phyloP scores from a whole-genome alignment of 495 filamentous ascomycete species.

The Rhypophila decipiens region DNA sequence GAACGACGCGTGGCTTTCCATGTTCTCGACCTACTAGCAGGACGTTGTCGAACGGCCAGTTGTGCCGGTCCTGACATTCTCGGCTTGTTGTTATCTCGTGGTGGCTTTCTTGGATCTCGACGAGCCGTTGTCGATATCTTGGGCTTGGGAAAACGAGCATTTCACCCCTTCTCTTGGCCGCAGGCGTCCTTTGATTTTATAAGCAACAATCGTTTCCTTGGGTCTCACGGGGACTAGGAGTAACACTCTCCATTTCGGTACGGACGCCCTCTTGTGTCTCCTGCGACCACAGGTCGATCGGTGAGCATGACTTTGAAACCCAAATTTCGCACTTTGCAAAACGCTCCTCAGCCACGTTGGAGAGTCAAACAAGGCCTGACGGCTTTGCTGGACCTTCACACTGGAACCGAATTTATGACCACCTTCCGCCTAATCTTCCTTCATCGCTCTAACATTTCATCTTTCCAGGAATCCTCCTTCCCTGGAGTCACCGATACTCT shows the following conservation, averaged over 20 bases:
- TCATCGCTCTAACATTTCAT: background rate
- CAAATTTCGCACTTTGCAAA: no score
- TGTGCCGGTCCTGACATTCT: constrained; percentile 20
- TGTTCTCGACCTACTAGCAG: constrained; percentile 24
- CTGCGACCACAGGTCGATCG: no score
- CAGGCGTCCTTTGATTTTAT: constrained; percentile 50
- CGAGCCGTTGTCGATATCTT: constrained; percentile 44
- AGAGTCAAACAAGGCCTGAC: no score
- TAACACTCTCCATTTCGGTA: no score
- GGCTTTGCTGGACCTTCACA: no score
- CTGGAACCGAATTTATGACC: no score
- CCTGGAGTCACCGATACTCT: constrained; percentile 5
- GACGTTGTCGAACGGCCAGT: constrained; percentile 19
- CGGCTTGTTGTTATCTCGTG: constrained; percentile 20
- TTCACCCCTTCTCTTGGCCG: constrained; percentile 34
- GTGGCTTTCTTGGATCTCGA: no score
- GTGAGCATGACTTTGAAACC: no score
- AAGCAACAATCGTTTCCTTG: constrained; percentile 34
- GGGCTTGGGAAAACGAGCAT: constrained; percentile 34
- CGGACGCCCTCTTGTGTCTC: no score
- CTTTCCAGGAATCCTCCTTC: constrained; percentile 1
- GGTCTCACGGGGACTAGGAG: no score
- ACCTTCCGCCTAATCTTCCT: background rate
- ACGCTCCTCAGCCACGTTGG: no score
- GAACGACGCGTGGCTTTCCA: constrained; percentile 12